Percentiles rank a stretch among this genome's conserved stretches.
Evolutionary conservation across 2,329 filamentous ascomycete genomes (phyloP).

Genomic region (Rutstroemia sp.): DNA sequence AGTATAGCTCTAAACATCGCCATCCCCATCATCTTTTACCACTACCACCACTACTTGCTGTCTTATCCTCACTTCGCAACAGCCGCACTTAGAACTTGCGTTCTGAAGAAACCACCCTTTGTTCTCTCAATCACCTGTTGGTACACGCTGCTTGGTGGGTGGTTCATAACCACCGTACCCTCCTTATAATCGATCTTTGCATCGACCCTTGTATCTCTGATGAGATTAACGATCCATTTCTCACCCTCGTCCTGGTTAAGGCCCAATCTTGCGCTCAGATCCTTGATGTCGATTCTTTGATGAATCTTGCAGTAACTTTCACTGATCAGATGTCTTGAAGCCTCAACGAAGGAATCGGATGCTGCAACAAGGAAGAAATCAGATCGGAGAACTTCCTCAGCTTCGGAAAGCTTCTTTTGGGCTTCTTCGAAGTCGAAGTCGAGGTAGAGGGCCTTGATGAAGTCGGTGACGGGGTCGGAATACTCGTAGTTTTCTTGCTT

Average conservation of each 20-base stretch:
- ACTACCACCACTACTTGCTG: background rate
- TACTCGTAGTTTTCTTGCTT: slow-evolving; percentile 98
- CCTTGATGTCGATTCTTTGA: slow-evolving; percentile 95
- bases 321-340: slow-evolving; percentile 91
- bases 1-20: background rate
- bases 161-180: slow-evolving; percentile 98
- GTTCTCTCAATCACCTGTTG: slow-evolving; percentile 99
- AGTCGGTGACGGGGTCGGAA: slow-evolving; percentile 89
- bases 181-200: slow-evolving; percentile 99
- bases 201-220: slow-evolving; percentile 92
- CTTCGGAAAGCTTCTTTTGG: slow-evolving; percentile 75
- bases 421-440: slow-evolving; percentile 97
- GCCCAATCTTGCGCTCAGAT: slow-evolving; percentile 84
- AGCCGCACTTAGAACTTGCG: slow-evolving; percentile 70
- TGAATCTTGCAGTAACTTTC: slow-evolving; percentile 99
- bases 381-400: slow-evolving; percentile 82
- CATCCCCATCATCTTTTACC: background rate
- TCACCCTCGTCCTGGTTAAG: slow-evolving; percentile 92
- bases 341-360: slow-evolving; percentile 85
- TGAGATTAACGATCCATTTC: slow-evolving; percentile 99
- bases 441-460: slow-evolving; percentile 92
- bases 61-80: slow-evolving; percentile 28
- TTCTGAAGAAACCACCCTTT: slow-evolving; percentile 97
- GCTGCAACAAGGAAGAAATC: slow-evolving; percentile 93
- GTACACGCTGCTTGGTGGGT: slow-evolving; percentile 96